Evolutionary conservation across 306 rosid genomes (phyloP), one percentile per base, ranked within the genome.

Genomic region (Gastrolobium bilobum): DNA sequence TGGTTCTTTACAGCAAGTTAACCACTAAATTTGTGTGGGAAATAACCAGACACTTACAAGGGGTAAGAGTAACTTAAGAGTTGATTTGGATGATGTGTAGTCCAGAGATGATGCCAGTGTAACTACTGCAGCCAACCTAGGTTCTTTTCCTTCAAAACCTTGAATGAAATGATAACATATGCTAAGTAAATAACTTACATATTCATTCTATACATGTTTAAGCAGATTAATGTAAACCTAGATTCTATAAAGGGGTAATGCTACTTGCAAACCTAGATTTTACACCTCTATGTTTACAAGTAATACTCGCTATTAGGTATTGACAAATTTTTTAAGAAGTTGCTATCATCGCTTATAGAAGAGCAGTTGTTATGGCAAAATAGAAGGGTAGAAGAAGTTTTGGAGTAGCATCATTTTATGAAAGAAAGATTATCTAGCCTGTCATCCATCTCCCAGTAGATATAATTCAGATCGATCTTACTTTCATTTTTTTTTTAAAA

Each of bases 21-120:
- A 65, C 75, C 54, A 11, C 54, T 47, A 43, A 53, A 74, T 8
- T 31, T 71, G 40, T 59, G 47, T 44, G 75, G 30, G 58, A 57
- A 77, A 33, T 57, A 48, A 79, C 9, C 67, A 37, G 11, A 78
- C 68, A 91, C 99, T 91, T 87, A 96, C 99, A 69, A 96, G 93
- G 78, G 99, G 99, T 73, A 89, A 79, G 65, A 96, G 92, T 83
- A 93, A 79, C 85, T 96, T 96, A 48, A 96, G 89, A 68, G 87
- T 79, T 80, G 99, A 96, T 46, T 93, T 90, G 83, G 99, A 96
- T 77, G 98, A 86, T 62, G 92, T 90, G 81, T 96, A 96, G 79
- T 96, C 97, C 75, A 96, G 89, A 66, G 99, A 96, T 43, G 99
- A 93, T 44, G 99, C 99, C 84, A 96, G 78, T 0, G 99, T 93